Evolutionary conservation across 2,329 filamentous ascomycete species (phyloP), one percentile per base, ranked within the genome.

Genomic region (Colletotrichum salicis): DNA sequence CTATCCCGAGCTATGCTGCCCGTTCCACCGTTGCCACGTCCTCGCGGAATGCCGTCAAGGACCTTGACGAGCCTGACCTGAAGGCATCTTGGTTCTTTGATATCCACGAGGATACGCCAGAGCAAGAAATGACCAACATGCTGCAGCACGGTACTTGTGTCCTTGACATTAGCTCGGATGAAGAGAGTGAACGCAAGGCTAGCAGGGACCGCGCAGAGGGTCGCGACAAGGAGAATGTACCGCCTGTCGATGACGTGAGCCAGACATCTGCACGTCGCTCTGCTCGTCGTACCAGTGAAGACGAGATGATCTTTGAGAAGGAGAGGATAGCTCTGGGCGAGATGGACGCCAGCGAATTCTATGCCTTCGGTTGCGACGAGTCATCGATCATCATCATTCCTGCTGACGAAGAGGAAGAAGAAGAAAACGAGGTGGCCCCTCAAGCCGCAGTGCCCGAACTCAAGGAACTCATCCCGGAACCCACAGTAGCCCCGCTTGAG

Each of bases 201-300:
- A 83, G 77, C 62, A 82, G 82, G 75, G 87, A 86, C 78, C 80
- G 85, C 75, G 86, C 86, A 37, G 89, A 93, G 75, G 88, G 89
- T 57, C 87, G 90, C 37, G 93, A 94, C 78, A 99, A 99, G 86
- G 96, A 99, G 85, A 99, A 99, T 79, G 90, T 97, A 22, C 93
- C 96, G 5, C 96, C 96, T 2, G 80, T 83, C 3, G 88, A 89
- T 67, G 91, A 93, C 57, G 81, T 92, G 51, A 90, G 88, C 33
- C 88, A 92, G 77, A 90, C 89, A 0, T 83, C 84, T 19, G 75
- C 76, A 27, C 77, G 81, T 2, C 78, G 79, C 0, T 76, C 78
- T n/a, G 74, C 80, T 29, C 79, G 82, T n/a, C 75, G 79, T 10
- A 74, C 76, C 27, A 74, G 78, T 13, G 77, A 77, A 27, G 88